Percentiles rank a stretch among this genome's conserved stretches.
Conservation (phyloP, 2,329 filamentous ascomycete genomes). For the Aspergillus caelatus region DNA sequence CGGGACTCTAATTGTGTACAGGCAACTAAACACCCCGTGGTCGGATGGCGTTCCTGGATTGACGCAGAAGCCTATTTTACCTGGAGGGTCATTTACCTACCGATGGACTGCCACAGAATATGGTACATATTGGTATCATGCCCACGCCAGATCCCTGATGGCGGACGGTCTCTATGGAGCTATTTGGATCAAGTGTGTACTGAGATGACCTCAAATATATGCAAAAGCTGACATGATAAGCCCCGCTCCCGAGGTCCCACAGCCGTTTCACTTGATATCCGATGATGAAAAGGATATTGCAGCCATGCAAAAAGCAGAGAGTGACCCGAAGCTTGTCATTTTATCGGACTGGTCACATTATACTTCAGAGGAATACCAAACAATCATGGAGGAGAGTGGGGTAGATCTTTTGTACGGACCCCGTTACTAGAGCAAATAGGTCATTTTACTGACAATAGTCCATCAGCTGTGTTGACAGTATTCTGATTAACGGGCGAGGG, state of each 20-base stretch:
- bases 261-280: constrained; percentile 57
- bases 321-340: constrained; percentile 50
- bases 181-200: constrained; percentile 33
- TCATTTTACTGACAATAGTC: constrained; percentile 1
- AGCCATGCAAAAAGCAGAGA: constrained; percentile 55
- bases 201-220: background rate
- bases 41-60: constrained; percentile 63
- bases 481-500: constrained; percentile 1
- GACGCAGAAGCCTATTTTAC: constrained; percentile 56
- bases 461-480: background rate
- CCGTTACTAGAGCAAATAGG: background rate
- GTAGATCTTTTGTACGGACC: constrained; percentile 24
- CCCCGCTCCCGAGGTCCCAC: constrained; percentile 32
- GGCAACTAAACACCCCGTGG: constrained; percentile 57
- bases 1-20: constrained; percentile 2
- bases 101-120: constrained; percentile 57
- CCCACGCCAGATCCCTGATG: constrained; percentile 58
- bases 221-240: constrained; percentile 23
- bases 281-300: constrained; percentile 40
- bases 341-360: constrained; percentile 61
- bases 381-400: constrained; percentile 27
- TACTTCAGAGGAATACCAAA: constrained; percentile 51
- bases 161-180: constrained; percentile 62
- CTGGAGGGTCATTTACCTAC: constrained; percentile 55
- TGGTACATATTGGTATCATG: constrained; percentile 61